Conservation (phyloP, 768 basidiomycete genomes). For the Phallus indusiatus region DNA sequence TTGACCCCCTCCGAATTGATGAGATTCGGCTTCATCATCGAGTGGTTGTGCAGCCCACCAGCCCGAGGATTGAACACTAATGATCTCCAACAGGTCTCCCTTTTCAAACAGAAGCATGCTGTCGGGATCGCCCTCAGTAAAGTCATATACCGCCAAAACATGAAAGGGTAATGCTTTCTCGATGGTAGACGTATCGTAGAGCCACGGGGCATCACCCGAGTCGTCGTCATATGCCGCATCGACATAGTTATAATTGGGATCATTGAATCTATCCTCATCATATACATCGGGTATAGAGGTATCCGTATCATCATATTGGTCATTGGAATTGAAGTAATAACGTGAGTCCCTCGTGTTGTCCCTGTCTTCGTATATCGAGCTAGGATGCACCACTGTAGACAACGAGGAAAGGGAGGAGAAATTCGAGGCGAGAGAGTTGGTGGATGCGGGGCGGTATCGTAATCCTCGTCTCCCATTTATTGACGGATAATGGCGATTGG, state of each 20-base stretch:
- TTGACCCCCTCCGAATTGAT: neutral
- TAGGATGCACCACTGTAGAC: neutral
- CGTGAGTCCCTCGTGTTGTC: neutral
- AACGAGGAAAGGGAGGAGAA: neutral
- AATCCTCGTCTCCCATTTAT: neutral
- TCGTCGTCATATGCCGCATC: neutral
- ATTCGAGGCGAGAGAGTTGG: neutral
- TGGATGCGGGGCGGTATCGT: neutral
- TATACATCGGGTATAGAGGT: neutral
- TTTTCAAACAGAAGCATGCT: slow-evolving; percentile 48
- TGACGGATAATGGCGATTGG: neutral
- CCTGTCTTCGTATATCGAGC: neutral
- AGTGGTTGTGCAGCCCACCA: slow-evolving; percentile 71
- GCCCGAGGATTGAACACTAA: slow-evolving; percentile 61
- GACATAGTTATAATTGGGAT: neutral
- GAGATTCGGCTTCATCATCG: slow-evolving; percentile 22
- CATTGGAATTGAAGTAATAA: neutral
- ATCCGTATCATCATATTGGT: neutral
- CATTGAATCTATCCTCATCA: neutral
- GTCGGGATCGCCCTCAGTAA: slow-evolving; percentile 48
- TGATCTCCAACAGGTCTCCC: slow-evolving; percentile 58
- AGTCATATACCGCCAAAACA: slow-evolving; percentile 62
- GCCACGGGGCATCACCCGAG: neutral
- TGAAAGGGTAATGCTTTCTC: slow-evolving; percentile 25
- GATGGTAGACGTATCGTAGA: neutral